phyloP scores from a whole-genome alignment of 768 basidiomycete species.

The Podaxis mareebaensis region DNA sequence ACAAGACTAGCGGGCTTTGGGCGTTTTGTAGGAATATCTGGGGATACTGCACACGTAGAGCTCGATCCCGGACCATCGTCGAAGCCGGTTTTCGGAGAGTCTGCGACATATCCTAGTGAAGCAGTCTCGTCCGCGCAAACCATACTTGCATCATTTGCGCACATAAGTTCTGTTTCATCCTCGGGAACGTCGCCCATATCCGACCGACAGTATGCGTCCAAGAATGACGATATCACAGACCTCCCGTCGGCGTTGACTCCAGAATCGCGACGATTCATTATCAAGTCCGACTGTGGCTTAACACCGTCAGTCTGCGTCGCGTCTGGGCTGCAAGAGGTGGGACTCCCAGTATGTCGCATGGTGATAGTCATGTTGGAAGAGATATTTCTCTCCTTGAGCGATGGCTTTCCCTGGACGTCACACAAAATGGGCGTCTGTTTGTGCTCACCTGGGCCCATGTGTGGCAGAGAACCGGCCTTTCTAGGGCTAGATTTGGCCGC shows the following conservation, averaged over 20 bases:
- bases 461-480: neutral
- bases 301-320: neutral
- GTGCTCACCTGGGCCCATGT: neutral
- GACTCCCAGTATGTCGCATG: neutral
- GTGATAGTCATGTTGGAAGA: neutral
- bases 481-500: neutral
- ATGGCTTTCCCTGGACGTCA: neutral
- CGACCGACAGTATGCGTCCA: conserved; percentile 10
- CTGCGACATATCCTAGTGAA: neutral
- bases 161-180: neutral
- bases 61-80: neutral
- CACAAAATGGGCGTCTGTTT: neutral
- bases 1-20: conserved; percentile 3
- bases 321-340: neutral
- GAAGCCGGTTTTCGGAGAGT: neutral
- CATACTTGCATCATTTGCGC: neutral
- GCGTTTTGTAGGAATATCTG: neutral
- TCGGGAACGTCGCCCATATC: neutral
- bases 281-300: neutral
- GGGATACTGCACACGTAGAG: neutral
- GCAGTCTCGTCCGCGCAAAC: neutral
- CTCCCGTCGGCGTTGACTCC: neutral
- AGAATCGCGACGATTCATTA: neutral
- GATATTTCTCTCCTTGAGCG: neutral
- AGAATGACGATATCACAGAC: conserved; percentile 12